A percentile compares a stretch with the other conserved stretches of the same genome.
phyloP scores from a whole-genome alignment of 805 yeast species.

The Candida gorgasii region DNA sequence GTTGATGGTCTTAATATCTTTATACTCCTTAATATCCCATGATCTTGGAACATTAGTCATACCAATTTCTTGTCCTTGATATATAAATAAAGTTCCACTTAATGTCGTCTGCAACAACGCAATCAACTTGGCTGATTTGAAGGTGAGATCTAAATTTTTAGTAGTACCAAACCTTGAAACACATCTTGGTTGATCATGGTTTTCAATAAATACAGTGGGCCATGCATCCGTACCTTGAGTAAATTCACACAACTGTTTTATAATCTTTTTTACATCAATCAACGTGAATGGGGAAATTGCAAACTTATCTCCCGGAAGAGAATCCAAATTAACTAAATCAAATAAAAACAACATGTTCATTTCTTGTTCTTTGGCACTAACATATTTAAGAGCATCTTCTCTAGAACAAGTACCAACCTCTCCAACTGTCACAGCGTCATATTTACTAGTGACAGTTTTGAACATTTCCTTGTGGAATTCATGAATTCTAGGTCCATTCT shows the following conservation, averaged over 20 bases:
- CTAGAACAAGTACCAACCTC: conserved; percentile 49
- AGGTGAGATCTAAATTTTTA: conserved; percentile 17
- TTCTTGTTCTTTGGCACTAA: conserved; percentile 37
- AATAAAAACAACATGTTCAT: conserved; percentile 40
- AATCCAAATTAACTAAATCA: conserved; percentile 40
- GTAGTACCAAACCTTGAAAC: conserved; percentile 52
- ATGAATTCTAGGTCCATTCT: conserved; percentile 57
- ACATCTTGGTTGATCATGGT: conserved; percentile 60
- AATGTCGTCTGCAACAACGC: conserved; percentile 46
- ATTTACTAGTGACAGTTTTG: conserved; percentile 40
- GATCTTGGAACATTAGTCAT: conserved; percentile 48
- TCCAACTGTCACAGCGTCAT: conserved; percentile 59
- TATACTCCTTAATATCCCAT: conserved; percentile 52
- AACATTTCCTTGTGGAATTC: conserved; percentile 58
- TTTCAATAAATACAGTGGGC: conserved; percentile 56
- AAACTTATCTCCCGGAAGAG: conserved; percentile 35
- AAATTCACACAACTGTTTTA: conserved; percentile 35
- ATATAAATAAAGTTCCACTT: conserved; percentile 56
- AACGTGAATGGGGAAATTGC: conserved; percentile 33
- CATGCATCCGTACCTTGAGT: conserved; percentile 56
- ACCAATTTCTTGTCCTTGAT: conserved; percentile 65
- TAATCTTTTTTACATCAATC: conserved; percentile 43
- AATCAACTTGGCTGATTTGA: conserved; percentile 49
- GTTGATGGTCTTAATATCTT: conserved; percentile 50
- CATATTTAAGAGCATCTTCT: conserved; percentile 45